Evolutionary conservation across 2,329 filamentous ascomycete species (phyloP).

Genomic region (Penicillium sp.): DNA sequence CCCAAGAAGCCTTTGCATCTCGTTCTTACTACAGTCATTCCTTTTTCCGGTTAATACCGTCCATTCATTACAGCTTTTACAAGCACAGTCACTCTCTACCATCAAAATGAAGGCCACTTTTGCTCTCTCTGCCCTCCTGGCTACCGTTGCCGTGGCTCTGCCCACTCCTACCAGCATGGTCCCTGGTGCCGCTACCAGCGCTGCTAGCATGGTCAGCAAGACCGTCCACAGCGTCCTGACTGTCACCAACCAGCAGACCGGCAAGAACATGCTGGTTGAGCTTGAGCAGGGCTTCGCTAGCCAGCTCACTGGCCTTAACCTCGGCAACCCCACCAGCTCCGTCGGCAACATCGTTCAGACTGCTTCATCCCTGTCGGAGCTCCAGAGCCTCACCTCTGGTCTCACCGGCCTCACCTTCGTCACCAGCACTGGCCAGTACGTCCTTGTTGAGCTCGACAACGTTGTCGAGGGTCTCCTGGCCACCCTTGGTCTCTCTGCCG

Average conservation of each 20-base stretch:
- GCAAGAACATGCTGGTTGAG: slow-evolving; percentile 20
- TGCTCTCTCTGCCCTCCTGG: slow-evolving; percentile 21
- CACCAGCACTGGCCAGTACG: slow-evolving; percentile 18
- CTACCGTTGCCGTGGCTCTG: slow-evolving; percentile 19
- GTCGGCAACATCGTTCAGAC: slow-evolving; percentile 20
- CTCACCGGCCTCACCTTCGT: slow-evolving; percentile 28
- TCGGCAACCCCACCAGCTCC: slow-evolving; percentile 12
- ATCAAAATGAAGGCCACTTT: slow-evolving; percentile 24
- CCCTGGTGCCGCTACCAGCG: background rate
- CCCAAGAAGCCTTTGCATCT: slow-evolving; percentile 16
- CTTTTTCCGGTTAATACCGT: slow-evolving; percentile 21
- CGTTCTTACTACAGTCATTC: slow-evolving; percentile 19
- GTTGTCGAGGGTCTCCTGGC: slow-evolving; percentile 14
- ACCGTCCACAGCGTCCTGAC: slow-evolving; percentile 15
- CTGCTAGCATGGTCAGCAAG: background rate
- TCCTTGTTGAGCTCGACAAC: slow-evolving; percentile 17
- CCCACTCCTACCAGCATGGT: slow-evolving; percentile 13
- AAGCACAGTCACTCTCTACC: slow-evolving; percentile 19
- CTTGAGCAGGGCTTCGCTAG: slow-evolving; percentile 19
- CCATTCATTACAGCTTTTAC: slow-evolving; percentile 21
- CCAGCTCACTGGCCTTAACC: slow-evolving; percentile 17
- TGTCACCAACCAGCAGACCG: slow-evolving; percentile 14
- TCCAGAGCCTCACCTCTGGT: slow-evolving; percentile 19
- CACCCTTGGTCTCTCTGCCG: slow-evolving; percentile 11
- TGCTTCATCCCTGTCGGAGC: slow-evolving; percentile 17